Base-by-base conservation (phyloP, 1,284 basidiomycete genomes). In the Bothia castanella region DNA sequence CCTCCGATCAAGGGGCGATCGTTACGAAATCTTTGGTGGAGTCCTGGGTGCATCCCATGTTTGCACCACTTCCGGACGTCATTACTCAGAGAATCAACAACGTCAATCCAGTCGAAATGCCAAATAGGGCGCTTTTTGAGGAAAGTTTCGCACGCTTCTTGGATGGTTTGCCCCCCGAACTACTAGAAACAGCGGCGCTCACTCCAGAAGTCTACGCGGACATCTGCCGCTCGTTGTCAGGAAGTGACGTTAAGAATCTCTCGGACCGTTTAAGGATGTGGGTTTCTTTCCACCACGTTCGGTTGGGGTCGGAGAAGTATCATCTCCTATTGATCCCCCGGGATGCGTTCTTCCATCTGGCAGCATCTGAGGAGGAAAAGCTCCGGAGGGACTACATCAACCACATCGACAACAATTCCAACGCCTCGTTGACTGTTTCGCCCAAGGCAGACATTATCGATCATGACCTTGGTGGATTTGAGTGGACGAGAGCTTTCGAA, bases 121-220 rank as follows among this genome's bases (percentile, higher is more conserved):
- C 85, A 3, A 70, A 69, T 42, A 74, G 80, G 32, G 69, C 69
- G 23, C 68, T 70, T 11, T 86, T 82, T 54, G 77, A 83, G 36
- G 74, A 74, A 39, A 61, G 66, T 7, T 68, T 87, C 21, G 55
- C 63, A 27, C 63, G 69, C 12, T 84, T 87, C 64, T 59, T 83
- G 34, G 67, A 68, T 36, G 72, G 72, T n/a, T 69, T 86, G 27
- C 72, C 79, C 45, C 64, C 72, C 17, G 79, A 82, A 45, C 67
- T 86, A 43, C 74, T 74, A 45, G 84, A 85, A 54, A 83, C 80
- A 0, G 78, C 81, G 19, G 76, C 76, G 19, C 75, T 86, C 56
- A 60, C 73, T 10, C 71, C 75, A 3, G 80, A 83, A 11, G 64
- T 68, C 10, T 87, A 87, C 57, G 70, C 75, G 4, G 71, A 73